phyloP scores from a whole-genome alignment of 495 filamentous ascomycete species.

The Halenospora varia region DNA sequence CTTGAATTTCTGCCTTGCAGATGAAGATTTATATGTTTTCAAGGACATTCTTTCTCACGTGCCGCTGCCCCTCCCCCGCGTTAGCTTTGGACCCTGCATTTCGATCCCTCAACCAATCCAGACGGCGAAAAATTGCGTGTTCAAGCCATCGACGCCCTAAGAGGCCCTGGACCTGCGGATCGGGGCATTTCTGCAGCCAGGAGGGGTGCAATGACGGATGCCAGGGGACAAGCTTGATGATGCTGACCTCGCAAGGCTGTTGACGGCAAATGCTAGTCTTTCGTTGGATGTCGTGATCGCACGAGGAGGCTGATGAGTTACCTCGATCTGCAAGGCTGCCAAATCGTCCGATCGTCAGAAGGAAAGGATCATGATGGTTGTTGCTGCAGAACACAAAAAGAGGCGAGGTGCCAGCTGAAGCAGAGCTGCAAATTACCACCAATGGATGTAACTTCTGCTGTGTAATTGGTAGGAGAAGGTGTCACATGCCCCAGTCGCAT shows the following conservation, averaged over 20 bases:
- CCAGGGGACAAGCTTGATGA: background rate
- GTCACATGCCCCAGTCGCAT: background rate
- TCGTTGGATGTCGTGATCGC: background rate
- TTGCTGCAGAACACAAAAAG: too few relatives aligned
- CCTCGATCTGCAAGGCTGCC: background rate
- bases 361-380: too few relatives aligned
- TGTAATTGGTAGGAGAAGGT: background rate
- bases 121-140: background rate
- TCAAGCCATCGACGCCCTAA: background rate
- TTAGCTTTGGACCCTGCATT: too few relatives aligned
- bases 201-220: conserved; percentile 10
- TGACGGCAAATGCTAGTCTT: background rate
- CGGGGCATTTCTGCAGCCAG: background rate
- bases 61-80: too few relatives aligned
- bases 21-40: too few relatives aligned
- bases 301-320: background rate
- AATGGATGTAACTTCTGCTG: background rate
- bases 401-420: background rate
- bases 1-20: too few relatives aligned
- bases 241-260: conserved; percentile 11
- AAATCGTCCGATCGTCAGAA: background rate
- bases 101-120: background rate
- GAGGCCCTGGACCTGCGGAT: too few relatives aligned
- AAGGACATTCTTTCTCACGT: too few relatives aligned
- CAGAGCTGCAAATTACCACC: background rate